Conservation (phyloP, 768 basidiomycete species). For the Tricholoma hemisulphureum region DNA sequence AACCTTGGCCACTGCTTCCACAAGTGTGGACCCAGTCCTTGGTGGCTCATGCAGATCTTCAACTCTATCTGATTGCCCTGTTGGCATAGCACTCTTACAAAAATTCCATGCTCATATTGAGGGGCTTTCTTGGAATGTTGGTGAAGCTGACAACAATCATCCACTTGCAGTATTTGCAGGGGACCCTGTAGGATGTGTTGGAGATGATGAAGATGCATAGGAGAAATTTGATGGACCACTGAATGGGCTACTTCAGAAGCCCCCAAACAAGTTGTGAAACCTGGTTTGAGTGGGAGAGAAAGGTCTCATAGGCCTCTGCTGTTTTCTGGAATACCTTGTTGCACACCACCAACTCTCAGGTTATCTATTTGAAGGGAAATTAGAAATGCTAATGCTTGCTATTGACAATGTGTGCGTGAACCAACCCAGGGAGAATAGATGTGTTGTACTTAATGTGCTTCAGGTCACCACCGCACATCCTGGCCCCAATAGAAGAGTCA, state of each 20-base stretch:
- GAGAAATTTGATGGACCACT: neutral
- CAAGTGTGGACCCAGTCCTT: neutral
- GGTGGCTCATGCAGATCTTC: neutral
- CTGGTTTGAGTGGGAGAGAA: neutral
- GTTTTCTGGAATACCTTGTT: neutral
- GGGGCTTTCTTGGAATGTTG: no score
- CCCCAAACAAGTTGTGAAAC: neutral
- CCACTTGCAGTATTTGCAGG: neutral
- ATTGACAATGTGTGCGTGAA: neutral
- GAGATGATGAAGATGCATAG: neutral
- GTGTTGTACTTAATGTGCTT: no score
- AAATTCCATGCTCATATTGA: neutral
- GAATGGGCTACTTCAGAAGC: neutral
- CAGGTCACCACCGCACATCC: no score
- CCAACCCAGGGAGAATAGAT: neutral
- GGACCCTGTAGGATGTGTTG: neutral
- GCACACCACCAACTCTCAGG: neutral
- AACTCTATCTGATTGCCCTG: neutral
- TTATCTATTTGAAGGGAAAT: neutral
- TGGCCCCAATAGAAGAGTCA: no score
- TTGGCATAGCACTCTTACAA: neutral
- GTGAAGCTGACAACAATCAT: no score
- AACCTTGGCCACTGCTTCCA: no score
- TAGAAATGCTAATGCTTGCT: neutral
- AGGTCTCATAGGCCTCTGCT: neutral